These are phyloP conservation scores for Hyphopichia khmerensis DNA, from an alignment of 1,139 yeast species.

Conservation along the genomic window DNA sequence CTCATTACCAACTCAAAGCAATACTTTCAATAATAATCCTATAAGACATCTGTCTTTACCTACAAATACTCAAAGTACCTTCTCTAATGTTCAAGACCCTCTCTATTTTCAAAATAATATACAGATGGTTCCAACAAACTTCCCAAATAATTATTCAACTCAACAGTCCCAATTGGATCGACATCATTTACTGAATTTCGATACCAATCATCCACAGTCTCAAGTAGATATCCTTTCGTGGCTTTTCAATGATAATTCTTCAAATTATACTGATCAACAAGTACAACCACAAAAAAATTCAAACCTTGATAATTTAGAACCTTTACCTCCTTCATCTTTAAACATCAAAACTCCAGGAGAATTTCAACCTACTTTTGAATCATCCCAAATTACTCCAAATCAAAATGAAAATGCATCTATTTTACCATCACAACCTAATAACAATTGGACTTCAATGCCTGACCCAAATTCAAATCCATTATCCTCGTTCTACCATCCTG, in stretches of 20 bases:
- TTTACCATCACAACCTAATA: not conserved
- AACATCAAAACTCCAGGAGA: not conserved
- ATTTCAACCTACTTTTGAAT: not conserved
- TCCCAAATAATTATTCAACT: too few relatives aligned
- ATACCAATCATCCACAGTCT: conserved; percentile 13
- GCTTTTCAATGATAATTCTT: conserved; percentile 33
- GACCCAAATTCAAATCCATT: not conserved
- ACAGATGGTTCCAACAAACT: not conserved
- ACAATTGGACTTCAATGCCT: not conserved
- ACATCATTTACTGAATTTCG: not conserved
- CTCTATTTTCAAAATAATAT: not conserved
- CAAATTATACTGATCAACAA: too few relatives aligned
- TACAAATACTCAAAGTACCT: too few relatives aligned
- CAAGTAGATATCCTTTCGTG: conserved; percentile 43
- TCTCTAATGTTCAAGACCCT: not conserved
- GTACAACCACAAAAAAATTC: too few relatives aligned
- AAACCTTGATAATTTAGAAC: not conserved
- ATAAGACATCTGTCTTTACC: not conserved
- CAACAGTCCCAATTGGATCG: not conserved
- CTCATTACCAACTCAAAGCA: too few relatives aligned
- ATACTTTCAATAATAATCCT: not conserved
- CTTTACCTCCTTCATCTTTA: not conserved
- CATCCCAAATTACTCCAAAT: not conserved
- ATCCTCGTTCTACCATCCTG: conserved; percentile 3
- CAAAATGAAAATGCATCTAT: not conserved